A percentile compares a stretch with the other conserved stretches of the same genome.
These are phyloP conservation scores for Graphiopsis chlorocephala DNA, from an alignment of 2,329 filamentous ascomycete genomes.

Conservation along the genomic window DNA sequence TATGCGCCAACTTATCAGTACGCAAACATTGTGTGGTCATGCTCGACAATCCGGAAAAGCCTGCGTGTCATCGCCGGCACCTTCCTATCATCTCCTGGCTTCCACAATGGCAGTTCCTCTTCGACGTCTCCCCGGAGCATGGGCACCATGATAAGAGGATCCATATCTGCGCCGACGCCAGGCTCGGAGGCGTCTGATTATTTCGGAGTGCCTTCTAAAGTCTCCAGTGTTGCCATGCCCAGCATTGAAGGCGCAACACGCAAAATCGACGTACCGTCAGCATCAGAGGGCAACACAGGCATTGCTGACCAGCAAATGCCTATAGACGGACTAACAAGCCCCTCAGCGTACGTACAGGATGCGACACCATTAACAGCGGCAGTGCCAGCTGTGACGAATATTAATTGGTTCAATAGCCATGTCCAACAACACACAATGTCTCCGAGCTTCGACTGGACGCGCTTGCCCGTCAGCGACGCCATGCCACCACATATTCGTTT, in stretches of 20 bases:
- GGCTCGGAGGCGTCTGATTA: conserved; percentile 28
- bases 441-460: conserved; percentile 72
- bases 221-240: neutral
- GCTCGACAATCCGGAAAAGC: conserved; percentile 65
- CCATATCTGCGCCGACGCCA: neutral
- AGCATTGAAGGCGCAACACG: neutral
- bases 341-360: conserved; percentile 4
- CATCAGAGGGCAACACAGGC: neutral
- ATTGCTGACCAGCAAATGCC: neutral
- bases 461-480: conserved; percentile 60
- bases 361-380: neutral
- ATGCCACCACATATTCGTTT: conserved; percentile 71
- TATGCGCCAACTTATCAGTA: conserved; percentile 58
- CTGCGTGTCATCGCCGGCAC: conserved; percentile 65
- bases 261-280: neutral
- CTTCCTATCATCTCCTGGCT: conserved; percentile 24
- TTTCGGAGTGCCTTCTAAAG: conserved; percentile 21
- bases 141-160: neutral
- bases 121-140: conserved; percentile 20
- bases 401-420: conserved; percentile 31
- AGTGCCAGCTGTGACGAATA: conserved; percentile 25
- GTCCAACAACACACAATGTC: conserved; percentile 21
- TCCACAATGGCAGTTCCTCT: conserved; percentile 28
- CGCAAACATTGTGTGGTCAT: conserved; percentile 67
- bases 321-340: neutral